Conservation (phyloP, 2,329 filamentous ascomycete species). For the Fusarium albidum region DNA sequence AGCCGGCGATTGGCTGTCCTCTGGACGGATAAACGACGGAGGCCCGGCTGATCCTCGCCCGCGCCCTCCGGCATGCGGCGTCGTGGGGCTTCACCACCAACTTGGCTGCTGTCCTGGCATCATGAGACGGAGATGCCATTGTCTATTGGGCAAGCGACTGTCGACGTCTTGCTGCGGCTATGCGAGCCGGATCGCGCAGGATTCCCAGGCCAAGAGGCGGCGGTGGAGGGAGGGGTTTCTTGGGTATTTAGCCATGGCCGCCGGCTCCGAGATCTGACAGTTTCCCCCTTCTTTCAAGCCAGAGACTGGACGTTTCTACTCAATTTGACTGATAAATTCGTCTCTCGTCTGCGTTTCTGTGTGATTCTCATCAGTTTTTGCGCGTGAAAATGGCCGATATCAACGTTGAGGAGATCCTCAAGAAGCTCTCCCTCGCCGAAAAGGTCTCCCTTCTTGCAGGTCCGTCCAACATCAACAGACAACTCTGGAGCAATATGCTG, state of each 20-base stretch:
- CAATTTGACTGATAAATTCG: slow-evolving; percentile 17
- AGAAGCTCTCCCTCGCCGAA: slow-evolving; percentile 60
- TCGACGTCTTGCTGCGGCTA: neutral
- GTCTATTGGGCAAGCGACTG: slow-evolving; percentile 24
- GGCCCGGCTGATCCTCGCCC: slow-evolving; percentile 14
- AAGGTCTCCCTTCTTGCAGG: slow-evolving; percentile 63
- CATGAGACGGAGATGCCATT: slow-evolving; percentile 28
- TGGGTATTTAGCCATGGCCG: slow-evolving; percentile 26
- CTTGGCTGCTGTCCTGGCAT: slow-evolving; percentile 24
- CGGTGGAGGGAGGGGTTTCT: slow-evolving; percentile 20
- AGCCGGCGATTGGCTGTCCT: slow-evolving; percentile 11
- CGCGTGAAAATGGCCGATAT: slow-evolving; percentile 55
- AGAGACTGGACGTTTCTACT: neutral
- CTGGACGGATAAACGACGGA: neutral
- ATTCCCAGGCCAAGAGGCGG: slow-evolving; percentile 15
- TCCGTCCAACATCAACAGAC: slow-evolving; percentile 33
- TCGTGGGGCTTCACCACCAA: slow-evolving; percentile 36
- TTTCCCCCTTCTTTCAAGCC: slow-evolving; percentile 4
- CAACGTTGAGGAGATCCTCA: slow-evolving; percentile 61
- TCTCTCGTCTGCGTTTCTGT: neutral
- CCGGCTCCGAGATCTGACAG: neutral
- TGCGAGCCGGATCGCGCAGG: slow-evolving; percentile 30
- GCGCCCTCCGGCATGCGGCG: slow-evolving; percentile 18
- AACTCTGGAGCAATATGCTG: neutral
- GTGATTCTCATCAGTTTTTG: neutral